These are phyloP conservation scores for Setaria italica DNA, from an alignment of 202 grass and related monocot species.

Conservation along the genomic window DNA sequence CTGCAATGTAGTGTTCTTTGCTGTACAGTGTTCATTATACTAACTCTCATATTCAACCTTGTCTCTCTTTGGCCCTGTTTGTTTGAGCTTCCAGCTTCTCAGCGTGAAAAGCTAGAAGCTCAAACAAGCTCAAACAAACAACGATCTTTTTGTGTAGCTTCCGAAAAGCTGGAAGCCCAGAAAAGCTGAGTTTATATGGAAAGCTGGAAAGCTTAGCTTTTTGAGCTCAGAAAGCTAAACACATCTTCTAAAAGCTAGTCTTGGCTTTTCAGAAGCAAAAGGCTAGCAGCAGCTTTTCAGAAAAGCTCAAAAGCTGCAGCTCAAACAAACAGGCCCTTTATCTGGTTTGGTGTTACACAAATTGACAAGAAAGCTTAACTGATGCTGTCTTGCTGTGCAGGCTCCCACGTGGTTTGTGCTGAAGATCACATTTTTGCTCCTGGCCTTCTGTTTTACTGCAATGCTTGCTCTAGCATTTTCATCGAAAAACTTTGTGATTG, in stretches of 20 bases:
- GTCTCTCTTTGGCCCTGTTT: neutral
- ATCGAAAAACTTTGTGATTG: slow-evolving; percentile 78
- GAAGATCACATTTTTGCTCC: slow-evolving; percentile 80
- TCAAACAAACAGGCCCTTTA: neutral
- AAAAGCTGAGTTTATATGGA: no score
- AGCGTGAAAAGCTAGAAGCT: no score
- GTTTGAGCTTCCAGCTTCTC: no score
- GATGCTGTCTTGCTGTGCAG: slow-evolving; percentile 49
- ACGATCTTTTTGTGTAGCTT: no score
- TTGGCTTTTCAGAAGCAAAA: no score
- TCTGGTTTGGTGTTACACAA: neutral
- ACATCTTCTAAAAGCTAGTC: no score
- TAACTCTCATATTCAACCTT: neutral
- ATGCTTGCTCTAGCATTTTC: slow-evolving; percentile 91
- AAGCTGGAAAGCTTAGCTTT: no score
- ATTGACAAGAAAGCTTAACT: slow-evolving; percentile 31
- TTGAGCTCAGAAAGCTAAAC: no score
- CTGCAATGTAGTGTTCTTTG: neutral
- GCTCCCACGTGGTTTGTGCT: slow-evolving; percentile 84
- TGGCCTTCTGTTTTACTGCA: slow-evolving; percentile 69
- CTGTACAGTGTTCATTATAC: neutral
- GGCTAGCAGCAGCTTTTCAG: no score
- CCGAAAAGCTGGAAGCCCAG: no score
- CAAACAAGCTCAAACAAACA: no score
- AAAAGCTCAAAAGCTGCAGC: no score